Evolutionary conservation across 2,329 filamentous ascomycete genomes (phyloP).

Genomic region (Thelonectria olida): DNA sequence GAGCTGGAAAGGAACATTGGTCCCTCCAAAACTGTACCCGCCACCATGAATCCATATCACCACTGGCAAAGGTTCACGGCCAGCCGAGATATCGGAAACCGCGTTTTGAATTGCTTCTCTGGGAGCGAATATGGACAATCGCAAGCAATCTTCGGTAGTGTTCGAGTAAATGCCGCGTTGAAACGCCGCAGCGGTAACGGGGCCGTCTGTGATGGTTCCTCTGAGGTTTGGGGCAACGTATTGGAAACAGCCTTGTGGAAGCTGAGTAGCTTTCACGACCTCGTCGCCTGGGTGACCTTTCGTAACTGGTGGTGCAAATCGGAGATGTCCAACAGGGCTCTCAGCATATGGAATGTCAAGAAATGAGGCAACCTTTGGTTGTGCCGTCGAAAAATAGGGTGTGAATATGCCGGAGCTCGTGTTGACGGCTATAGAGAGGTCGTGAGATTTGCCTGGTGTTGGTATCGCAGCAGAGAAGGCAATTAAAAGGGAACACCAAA

Average conservation of each 20-base stretch:
- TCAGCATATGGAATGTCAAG: conserved; percentile 30
- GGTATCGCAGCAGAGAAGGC: not conserved
- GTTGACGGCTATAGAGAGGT: conserved; percentile 11
- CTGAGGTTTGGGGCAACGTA: conserved; percentile 16
- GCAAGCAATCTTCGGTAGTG: conserved; percentile 31
- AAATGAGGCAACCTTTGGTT: conserved; percentile 25
- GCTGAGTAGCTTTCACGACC: not conserved
- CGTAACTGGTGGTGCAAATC: conserved; percentile 19
- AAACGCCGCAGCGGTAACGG: conserved; percentile 20
- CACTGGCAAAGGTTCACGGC: not conserved
- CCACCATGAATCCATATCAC: conserved; percentile 29
- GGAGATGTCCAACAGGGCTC: conserved; percentile 16
- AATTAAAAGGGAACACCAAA: not conserved
- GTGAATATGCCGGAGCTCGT: conserved; percentile 29
- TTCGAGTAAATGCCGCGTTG: conserved; percentile 28
- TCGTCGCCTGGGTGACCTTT: not conserved
- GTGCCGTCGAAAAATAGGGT: conserved; percentile 3
- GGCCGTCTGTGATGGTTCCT: conserved; percentile 6
- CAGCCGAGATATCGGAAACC: not conserved
- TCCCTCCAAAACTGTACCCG: conserved; percentile 19
- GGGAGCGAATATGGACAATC: conserved; percentile 25
- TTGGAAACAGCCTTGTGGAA: conserved; percentile 30
- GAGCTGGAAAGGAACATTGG: conserved; percentile 26
- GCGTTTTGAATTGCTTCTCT: not conserved
- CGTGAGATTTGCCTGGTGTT: accelerated